Evolutionary conservation across 176 grass and related monocot species (phyloP).

Genomic region (Avena eriantha): DNA sequence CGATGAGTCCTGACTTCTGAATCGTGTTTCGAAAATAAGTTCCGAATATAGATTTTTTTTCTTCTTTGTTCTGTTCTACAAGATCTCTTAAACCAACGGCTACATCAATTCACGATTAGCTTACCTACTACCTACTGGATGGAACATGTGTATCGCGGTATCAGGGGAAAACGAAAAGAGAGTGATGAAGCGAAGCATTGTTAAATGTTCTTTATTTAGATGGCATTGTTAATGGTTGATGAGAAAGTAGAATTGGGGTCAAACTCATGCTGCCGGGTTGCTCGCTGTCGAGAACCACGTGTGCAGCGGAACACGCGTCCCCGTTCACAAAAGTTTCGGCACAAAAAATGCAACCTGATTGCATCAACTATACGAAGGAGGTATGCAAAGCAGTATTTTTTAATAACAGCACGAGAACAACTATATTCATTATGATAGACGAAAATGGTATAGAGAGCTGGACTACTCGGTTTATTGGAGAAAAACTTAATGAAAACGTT

Average conservation of each 20-base stretch:
- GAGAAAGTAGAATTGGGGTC: slow-evolving; percentile 41
- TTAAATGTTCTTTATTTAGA: background rate
- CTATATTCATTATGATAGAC: too few relatives aligned
- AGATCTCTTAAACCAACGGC: slow-evolving; percentile 2
- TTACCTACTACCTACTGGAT: slow-evolving; percentile 40
- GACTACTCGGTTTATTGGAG: too few relatives aligned
- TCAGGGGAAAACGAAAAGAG: slow-evolving; percentile 12
- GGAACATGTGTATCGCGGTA: slow-evolving; percentile 21
- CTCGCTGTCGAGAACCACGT: background rate
- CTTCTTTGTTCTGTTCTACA: background rate
- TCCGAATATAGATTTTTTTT: background rate
- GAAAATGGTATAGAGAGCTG: too few relatives aligned
- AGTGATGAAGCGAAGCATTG: slow-evolving; percentile 22
- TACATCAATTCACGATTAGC: slow-evolving; percentile 23
- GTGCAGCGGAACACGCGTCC: background rate
- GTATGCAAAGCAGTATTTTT: too few relatives aligned
- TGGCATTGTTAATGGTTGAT: slow-evolving; percentile 25
- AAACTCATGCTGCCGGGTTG: background rate
- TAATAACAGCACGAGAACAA: too few relatives aligned
- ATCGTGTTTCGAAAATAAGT: background rate
- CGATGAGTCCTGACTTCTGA: slow-evolving; percentile 19
- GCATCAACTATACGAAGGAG: too few relatives aligned
- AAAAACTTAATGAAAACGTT: too few relatives aligned
- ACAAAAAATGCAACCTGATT: too few relatives aligned
- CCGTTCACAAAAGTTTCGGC: background rate